Conservation (phyloP, 345 rosid genomes). For the Citropsis articulata region DNA sequence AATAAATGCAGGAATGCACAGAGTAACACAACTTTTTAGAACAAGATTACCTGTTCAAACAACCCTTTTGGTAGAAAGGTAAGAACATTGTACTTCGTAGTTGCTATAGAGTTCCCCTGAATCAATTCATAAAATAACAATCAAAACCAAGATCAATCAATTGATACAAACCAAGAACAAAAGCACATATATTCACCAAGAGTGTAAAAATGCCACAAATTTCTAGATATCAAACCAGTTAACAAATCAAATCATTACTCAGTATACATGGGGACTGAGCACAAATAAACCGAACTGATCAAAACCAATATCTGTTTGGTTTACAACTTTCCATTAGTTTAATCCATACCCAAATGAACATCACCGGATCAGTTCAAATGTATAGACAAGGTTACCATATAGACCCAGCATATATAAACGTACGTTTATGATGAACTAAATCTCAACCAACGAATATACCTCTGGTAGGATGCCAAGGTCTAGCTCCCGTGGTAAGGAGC, state of each 20-base stretch:
- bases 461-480: too few relatives aligned
- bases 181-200: constrained; percentile 1
- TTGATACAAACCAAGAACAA: neutral
- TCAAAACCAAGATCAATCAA: constrained; percentile 15
- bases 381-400: neutral
- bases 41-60: constrained; percentile 87
- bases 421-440: neutral
- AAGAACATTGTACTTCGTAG: constrained; percentile 94
- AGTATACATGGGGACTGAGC: neutral
- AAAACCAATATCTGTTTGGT: neutral
- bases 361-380: neutral
- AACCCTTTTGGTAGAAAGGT: constrained; percentile 96
- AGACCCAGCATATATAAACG: neutral
- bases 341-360: neutral
- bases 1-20: neutral
- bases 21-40: neutral
- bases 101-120: constrained; percentile 91
- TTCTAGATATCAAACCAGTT: neutral
- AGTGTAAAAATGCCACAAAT: neutral
- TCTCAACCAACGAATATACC: too few relatives aligned
- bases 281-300: neutral
- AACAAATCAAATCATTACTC: constrained; percentile 3
- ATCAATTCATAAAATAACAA: constrained; percentile 20
- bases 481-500: too few relatives aligned
- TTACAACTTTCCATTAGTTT: neutral